Percentiles rank a stretch among this genome's conserved stretches.
These are phyloP conservation scores for Brassica hybrid DNA, from an alignment of 441 rosid species.

Conservation along the genomic window DNA sequence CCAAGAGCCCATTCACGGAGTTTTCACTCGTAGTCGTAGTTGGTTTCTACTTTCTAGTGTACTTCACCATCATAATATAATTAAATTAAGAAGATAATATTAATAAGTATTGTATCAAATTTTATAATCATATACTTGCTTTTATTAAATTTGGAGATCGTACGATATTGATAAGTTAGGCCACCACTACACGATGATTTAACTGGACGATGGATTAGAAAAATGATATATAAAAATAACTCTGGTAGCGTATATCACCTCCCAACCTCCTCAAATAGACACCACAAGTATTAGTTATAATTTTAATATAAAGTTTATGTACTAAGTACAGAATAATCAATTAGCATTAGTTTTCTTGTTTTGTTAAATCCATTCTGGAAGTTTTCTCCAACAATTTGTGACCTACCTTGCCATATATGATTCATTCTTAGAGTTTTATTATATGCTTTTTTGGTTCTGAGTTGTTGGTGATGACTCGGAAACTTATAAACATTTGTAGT, in stretches of 20 bases:
- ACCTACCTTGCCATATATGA: conserved; percentile 14
- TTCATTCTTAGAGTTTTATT: neutral
- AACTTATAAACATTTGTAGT: conserved; percentile 10
- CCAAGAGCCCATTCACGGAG: neutral
- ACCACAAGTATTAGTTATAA: conserved; percentile 18
- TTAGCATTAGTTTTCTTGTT: neutral
- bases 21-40: neutral
- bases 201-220: conserved; percentile 33
- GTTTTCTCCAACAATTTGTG: conserved; percentile 31
- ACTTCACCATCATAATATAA: neutral
- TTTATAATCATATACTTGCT: conserved; percentile 27
- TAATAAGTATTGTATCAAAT: neutral
- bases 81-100: conserved; percentile 20
- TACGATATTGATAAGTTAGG: conserved; percentile 41
- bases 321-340: conserved; percentile 4
- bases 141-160: conserved; percentile 23
- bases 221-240: neutral
- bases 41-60: neutral
- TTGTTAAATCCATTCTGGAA: conserved; percentile 1
- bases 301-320: neutral
- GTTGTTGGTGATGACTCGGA: conserved; percentile 37
- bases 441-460: neutral
- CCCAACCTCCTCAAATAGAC: conserved; percentile 15
- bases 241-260: conserved; percentile 21
- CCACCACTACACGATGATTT: conserved; percentile 37